Conservation (phyloP, 176 grass and related monocot genomes). For the Zoysia pacifica region DNA sequence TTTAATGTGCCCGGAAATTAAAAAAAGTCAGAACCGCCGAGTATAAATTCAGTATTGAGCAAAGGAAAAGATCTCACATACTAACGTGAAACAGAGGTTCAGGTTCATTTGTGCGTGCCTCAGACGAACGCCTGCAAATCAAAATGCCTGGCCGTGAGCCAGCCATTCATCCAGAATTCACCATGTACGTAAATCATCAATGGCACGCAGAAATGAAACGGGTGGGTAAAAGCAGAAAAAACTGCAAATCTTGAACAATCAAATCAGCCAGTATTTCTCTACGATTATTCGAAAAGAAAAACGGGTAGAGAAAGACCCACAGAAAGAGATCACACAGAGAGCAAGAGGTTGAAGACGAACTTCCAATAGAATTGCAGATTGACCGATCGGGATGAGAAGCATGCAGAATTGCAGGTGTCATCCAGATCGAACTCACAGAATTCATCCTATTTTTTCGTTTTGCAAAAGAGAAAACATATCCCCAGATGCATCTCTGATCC, state of each 20-base stretch:
- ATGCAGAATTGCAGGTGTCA: not conserved
- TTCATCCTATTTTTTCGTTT: not conserved
- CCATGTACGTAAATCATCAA: slow-evolving; percentile 37
- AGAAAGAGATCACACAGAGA: not conserved
- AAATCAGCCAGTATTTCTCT: not conserved
- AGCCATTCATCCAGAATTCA: slow-evolving; percentile 54
- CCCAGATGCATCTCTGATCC: not conserved
- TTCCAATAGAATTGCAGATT: not conserved
- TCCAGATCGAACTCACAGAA: not conserved
- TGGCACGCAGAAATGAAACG: not conserved
- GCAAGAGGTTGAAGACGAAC: not conserved
- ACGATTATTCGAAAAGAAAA: not conserved
- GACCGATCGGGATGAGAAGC: not conserved
- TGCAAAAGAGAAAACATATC: not conserved
- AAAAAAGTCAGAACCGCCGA: no score
- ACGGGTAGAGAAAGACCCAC: not conserved
- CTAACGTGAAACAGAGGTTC: not conserved
- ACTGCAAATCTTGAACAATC: not conserved
- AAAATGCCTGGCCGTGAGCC: slow-evolving; percentile 2
- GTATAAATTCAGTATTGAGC: no score
- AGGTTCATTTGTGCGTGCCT: not conserved
- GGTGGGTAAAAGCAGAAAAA: not conserved
- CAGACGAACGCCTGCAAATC: slow-evolving; percentile 7
- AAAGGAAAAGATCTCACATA: not conserved
- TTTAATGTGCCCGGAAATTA: no score